These are phyloP conservation scores for Ceratobasidium theobromae DNA, from an alignment of 1,284 basidiomycete genomes.

Conservation along the genomic window DNA sequence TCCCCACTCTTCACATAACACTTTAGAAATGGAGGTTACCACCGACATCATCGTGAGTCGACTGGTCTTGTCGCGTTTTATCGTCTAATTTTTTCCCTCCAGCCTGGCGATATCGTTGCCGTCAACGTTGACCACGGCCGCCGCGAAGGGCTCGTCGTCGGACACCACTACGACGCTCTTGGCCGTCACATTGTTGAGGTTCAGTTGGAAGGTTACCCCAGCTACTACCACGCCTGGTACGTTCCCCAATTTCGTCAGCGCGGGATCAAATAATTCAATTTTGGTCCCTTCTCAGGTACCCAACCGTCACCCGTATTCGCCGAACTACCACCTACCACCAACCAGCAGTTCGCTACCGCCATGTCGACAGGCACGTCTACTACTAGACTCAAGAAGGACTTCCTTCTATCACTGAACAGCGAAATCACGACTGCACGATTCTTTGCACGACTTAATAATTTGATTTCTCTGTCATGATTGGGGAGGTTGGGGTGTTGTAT, in stretches of 20 bases:
- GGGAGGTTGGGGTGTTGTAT: constrained; percentile 10
- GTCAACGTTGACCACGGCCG: constrained; percentile 63
- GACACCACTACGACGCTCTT: constrained; percentile 67
- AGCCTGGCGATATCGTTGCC: constrained; percentile 71
- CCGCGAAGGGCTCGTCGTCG: constrained; percentile 74
- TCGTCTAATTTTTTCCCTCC: constrained; percentile 15
- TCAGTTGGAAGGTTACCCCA: constrained; percentile 61
- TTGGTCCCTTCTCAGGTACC: constrained; percentile 52
- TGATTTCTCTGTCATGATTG: constrained; percentile 14
- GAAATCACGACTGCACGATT: constrained; percentile 19
- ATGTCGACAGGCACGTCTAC: constrained; percentile 68
- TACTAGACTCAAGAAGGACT: constrained; percentile 46
- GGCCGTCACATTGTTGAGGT: constrained; percentile 78
- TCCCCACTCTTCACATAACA: not conserved
- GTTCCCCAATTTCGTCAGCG: constrained; percentile 35
- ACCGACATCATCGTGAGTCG: constrained; percentile 13
- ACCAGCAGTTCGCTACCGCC: constrained; percentile 50
- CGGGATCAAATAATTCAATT: not conserved
- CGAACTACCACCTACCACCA: constrained; percentile 63
- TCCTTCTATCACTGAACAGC: constrained; percentile 2
- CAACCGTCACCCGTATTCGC: constrained; percentile 67
- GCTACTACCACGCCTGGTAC: constrained; percentile 68
- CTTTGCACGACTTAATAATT: constrained; percentile 6
- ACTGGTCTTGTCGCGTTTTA: not conserved
- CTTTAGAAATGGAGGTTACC: constrained; percentile 9